These are phyloP conservation scores for Rubus parviflorus DNA, from an alignment of 306 rosid species.

Conservation along the genomic window DNA sequence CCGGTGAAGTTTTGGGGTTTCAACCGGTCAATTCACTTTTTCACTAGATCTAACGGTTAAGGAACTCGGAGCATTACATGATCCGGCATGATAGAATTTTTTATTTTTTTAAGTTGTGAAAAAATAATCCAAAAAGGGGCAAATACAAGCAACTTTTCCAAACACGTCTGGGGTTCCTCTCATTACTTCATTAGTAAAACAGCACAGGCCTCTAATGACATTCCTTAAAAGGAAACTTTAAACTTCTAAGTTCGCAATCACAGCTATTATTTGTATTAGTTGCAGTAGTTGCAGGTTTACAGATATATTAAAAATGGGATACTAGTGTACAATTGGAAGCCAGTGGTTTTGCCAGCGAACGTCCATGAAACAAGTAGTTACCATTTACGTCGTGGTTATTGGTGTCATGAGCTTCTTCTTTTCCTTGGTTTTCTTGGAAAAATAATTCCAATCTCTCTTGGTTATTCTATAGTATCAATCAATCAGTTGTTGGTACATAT, in stretches of 20 bases:
- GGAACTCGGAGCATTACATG: too few relatives aligned
- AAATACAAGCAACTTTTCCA: too few relatives aligned
- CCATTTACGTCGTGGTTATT: background rate
- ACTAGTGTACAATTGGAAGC: background rate
- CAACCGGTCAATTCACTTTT: too few relatives aligned
- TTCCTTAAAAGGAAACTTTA: background rate
- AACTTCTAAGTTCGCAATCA: background rate
- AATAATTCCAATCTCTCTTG: background rate
- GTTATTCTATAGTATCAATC: slow-evolving; percentile 19
- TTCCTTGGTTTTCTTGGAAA: background rate
- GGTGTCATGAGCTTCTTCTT: background rate
- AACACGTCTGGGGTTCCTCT: too few relatives aligned
- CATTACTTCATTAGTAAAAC: too few relatives aligned
- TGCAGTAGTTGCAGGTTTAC: slow-evolving; percentile 19
- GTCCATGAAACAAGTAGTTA: background rate
- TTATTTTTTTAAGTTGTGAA: too few relatives aligned
- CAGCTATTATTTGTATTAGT: background rate
- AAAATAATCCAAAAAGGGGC: too few relatives aligned
- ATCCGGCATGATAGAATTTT: too few relatives aligned
- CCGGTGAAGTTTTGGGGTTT: too few relatives aligned
- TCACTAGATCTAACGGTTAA: too few relatives aligned
- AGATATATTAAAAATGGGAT: background rate
- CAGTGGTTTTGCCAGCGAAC: background rate
- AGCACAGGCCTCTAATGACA: too few relatives aligned
- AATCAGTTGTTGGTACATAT: slow-evolving; percentile 38